Percentiles rank a stretch among this genome's conserved stretches.
phyloP scores from a whole-genome alignment of 2,329 filamentous ascomycete genomes.

The Venturia carpophila region DNA sequence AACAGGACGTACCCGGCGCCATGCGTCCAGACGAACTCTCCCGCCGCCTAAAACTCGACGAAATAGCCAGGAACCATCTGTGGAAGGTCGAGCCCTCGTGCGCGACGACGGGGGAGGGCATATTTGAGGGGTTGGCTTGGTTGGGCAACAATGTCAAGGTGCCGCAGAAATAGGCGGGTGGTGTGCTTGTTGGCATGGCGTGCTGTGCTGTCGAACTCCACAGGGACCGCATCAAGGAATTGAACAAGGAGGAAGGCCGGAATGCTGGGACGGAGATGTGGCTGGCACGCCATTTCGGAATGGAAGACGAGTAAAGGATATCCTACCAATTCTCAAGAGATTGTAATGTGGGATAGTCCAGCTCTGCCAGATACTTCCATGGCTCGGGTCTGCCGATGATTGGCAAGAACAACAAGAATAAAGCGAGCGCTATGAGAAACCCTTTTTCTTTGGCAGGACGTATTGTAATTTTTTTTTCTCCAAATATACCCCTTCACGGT shows the following conservation, averaged over 20 bases:
- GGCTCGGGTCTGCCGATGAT: background rate
- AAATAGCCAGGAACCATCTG: constrained; percentile 44
- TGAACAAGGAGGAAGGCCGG: background rate
- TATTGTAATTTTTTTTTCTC: background rate
- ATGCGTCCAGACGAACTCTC: constrained; percentile 45
- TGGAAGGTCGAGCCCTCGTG: constrained; percentile 50
- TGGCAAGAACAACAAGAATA: background rate
- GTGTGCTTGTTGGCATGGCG: constrained; percentile 4
- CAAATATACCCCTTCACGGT: constrained; percentile 12
- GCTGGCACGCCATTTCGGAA: background rate
- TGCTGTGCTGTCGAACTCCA: background rate
- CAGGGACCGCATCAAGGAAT: background rate
- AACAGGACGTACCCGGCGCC: constrained; percentile 82
- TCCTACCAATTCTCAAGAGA: background rate
- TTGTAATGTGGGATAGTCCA: background rate
- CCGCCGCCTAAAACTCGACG: constrained; percentile 40
- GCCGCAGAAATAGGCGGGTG: constrained; percentile 29
- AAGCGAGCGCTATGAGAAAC: background rate
- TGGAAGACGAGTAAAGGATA: background rate
- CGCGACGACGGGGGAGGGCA: constrained; percentile 45
- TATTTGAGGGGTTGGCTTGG: constrained; percentile 47
- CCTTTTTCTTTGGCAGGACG: background rate
- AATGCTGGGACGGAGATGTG: background rate
- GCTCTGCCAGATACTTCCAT: background rate
- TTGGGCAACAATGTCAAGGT: constrained; percentile 45